Evolutionary conservation across 192 early-diverging fungal genomes (phyloP), one percentile per base, ranked within the genome.

Genomic region (Podila epicladia): DNA sequence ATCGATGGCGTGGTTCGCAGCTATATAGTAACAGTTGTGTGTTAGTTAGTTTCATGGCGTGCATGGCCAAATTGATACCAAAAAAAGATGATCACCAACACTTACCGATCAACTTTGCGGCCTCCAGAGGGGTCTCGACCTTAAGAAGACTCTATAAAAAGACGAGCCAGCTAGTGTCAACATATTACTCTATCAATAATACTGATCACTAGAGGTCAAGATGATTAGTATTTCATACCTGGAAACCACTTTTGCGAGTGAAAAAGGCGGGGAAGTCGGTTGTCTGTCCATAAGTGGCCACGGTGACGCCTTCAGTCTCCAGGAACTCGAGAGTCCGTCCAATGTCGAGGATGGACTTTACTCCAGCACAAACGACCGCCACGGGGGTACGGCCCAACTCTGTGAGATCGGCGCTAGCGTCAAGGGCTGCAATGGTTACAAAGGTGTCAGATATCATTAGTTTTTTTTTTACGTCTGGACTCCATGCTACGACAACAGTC

Each of bases 291-390:
- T 90, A 89, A 0, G 96, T 94, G 4, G 93, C 85, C 0, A 98
- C 97, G 3, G 95, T 90, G 1, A 99, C 98, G 33, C 98, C 98
- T 80, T 95, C 92, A 0, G 96, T 97, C 82, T 98, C 95, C 83
- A 98, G 75, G 64, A 89, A 93, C 79, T 99, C 98, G 9, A 99
- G 84, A 0, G 98, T 99, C 67, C 92, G 92, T 64, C 85, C 89
- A 82, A 99, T 93, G 76, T 98, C 97, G 26, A 99, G 85, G 38
- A 99, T 99, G n/a, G 94, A 93, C 73, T 99, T 99, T 19, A 93
- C 95, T 65, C 98, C 98, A 0, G 98, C 95, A 82, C 97, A 99
- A 1, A 99, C 92, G 4, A 99, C 98, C 0, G 98, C 89, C 5
- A 99, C 93, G 8, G 98, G 95, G 0, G 98, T 97, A 38, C 91